These are phyloP conservation scores for Xylariaceae sp. DNA, from an alignment of 2,329 filamentous ascomycete species.

Conservation along the genomic window DNA sequence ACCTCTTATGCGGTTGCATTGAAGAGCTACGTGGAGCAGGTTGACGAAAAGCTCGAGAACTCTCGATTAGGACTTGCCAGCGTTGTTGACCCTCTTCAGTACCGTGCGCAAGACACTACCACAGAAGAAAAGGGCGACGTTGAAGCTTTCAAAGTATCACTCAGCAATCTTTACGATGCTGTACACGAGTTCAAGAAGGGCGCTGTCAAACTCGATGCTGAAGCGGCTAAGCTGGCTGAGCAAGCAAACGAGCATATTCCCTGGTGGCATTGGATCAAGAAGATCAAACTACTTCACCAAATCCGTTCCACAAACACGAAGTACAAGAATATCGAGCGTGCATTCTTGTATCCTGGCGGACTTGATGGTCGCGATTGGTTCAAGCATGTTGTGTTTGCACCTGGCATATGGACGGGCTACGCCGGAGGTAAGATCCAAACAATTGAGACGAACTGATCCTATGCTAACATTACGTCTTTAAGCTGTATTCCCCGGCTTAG, in stretches of 20 bases:
- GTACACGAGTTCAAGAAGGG: constrained; percentile 32
- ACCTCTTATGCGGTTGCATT: constrained; percentile 61
- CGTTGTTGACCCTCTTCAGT: constrained; percentile 29
- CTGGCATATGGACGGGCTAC: constrained; percentile 88
- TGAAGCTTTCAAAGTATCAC: constrained; percentile 36
- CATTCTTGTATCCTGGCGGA: constrained; percentile 72
- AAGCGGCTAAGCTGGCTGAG: constrained; percentile 35
- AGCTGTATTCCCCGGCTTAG: constrained; percentile 60
- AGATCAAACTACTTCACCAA: constrained; percentile 57
- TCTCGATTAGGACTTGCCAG: constrained; percentile 20
- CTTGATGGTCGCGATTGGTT: constrained; percentile 82
- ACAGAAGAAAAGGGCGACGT: constrained; percentile 32
- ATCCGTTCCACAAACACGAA: constrained; percentile 69
- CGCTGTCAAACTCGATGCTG: constrained; percentile 43
- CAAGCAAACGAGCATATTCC: constrained; percentile 52
- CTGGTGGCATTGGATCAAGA: constrained; percentile 75
- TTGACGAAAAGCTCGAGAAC: constrained; percentile 46
- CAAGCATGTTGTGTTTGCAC: constrained; percentile 92
- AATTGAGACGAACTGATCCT: background rate
- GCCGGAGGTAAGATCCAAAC: constrained; percentile 54
- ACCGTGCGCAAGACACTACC: constrained; percentile 20
- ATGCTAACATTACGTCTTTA: background rate
- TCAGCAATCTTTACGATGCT: constrained; percentile 36
- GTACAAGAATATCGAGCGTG: constrained; percentile 79
- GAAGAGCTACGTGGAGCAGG: constrained; percentile 45